A percentile compares a stretch with the other conserved stretches of the same genome.
Conservation (phyloP, 768 basidiomycete species). For the Hygrophorus russula region DNA sequence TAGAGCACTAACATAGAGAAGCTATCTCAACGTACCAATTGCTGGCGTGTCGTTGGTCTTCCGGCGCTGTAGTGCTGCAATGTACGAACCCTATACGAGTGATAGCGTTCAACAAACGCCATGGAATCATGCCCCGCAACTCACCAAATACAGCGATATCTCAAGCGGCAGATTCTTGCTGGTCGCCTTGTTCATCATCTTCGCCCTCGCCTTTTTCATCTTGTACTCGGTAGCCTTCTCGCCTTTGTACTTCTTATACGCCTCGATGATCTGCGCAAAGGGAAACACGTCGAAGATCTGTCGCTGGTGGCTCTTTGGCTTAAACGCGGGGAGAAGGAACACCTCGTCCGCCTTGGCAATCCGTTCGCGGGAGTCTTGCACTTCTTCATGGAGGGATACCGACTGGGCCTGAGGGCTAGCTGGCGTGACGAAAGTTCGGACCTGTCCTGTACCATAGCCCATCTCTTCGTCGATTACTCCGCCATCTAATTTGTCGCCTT, state of each 20-base stretch:
- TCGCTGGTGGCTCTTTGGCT: conserved; percentile 45
- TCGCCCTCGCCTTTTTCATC: conserved; percentile 43
- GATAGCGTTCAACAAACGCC: conserved; percentile 2
- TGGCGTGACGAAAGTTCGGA: too few species aligned
- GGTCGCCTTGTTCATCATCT: conserved; percentile 28
- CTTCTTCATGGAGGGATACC: too few species aligned
- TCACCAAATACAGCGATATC: conserved; percentile 54
- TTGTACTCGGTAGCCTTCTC: conserved; percentile 50
- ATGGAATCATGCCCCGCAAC: conserved; percentile 10
- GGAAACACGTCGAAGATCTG: conserved; percentile 57
- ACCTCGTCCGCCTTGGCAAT: conserved; percentile 16
- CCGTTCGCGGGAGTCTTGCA: not conserved
- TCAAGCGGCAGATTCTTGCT: conserved; percentile 61
- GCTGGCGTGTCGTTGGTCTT: conserved; percentile 51
- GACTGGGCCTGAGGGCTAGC: too few species aligned
- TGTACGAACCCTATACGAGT: conserved; percentile 51
- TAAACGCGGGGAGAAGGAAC: conserved; percentile 27
- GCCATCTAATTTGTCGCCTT: too few species aligned
- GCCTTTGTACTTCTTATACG: conserved; percentile 32
- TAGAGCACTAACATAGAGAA: conserved; percentile 1
- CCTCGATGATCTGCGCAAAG: conserved; percentile 45
- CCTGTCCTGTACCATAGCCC: too few species aligned
- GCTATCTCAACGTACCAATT: conserved; percentile 33
- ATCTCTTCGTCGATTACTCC: too few species aligned
- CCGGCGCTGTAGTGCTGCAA: conserved; percentile 46